phyloP scores from a whole-genome alignment of 75 land plant genomes.

The Chamaecyparis obtusa region DNA sequence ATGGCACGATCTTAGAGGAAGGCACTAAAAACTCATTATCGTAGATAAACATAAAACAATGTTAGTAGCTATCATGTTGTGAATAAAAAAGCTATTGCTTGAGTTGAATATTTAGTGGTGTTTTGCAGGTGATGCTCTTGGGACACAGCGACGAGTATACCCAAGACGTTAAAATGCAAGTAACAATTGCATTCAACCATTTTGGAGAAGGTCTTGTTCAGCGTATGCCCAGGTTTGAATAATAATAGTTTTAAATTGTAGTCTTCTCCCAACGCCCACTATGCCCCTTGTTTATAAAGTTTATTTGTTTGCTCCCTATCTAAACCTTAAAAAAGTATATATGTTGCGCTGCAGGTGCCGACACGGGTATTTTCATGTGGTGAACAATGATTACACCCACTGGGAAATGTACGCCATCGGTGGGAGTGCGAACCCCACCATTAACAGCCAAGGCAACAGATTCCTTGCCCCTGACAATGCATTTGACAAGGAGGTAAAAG shows the following conservation, averaged over 20 bases:
- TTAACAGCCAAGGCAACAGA: conserved; percentile 88
- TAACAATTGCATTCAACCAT: conserved; percentile 78
- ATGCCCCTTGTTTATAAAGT: background rate
- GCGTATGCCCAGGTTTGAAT: conserved; percentile 76
- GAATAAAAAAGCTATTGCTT: background rate
- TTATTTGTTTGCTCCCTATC: too few relatives aligned
- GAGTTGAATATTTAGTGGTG: background rate
- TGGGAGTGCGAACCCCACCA: conserved; percentile 86
- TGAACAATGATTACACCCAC: conserved; percentile 88
- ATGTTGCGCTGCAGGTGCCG: conserved; percentile 53
- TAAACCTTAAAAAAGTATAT: background rate
- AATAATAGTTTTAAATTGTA: too few relatives aligned
- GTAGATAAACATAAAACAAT: background rate
- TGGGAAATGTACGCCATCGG: conserved; percentile 99
- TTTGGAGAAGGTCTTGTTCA: conserved; percentile 77
- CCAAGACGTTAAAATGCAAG: conserved; percentile 64
- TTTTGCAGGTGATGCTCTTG: conserved; percentile 63
- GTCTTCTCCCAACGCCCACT: background rate
- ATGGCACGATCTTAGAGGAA: too few relatives aligned
- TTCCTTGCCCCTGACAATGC: conserved; percentile 66
- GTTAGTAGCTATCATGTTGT: background rate
- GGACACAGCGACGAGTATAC: conserved; percentile 58
- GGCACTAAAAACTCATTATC: too few relatives aligned
- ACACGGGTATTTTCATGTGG: conserved; percentile 85
- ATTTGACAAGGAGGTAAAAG: conserved; percentile 60